Base-by-base conservation (phyloP, 495 filamentous ascomycete species). In the Hyphodiscus hymeniophilus region DNA sequence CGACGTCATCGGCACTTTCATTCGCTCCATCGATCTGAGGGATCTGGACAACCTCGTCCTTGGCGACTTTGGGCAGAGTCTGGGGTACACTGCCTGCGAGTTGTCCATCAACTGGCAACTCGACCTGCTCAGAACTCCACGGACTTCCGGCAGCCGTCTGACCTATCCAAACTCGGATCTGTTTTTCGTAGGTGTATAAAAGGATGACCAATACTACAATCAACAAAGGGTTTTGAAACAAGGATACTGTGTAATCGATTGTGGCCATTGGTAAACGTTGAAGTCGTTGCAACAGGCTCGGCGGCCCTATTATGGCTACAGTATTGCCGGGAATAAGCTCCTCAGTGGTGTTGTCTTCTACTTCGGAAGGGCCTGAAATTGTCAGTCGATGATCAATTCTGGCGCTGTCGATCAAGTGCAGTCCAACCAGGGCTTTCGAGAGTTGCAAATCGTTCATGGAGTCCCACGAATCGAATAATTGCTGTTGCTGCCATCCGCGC, bases 401-500 rank as follows among this genome's bases (percentile, higher is more conserved):
- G 1, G 26, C 10, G 34, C 61, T 54, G 0, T 70, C 66, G 11
- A 77, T 51, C 3, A 55, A 60, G 39, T 77, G 72, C 2, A 67
- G 67, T 16, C 73, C 73, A 38, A 77, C 63, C 40, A 76, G 54
- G 2, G 56, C 69, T 36, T 64, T 57, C 26, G 60, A 61, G 3
- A 68, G 47, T 54, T 64, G 56, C 2, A 41, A 18, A 18, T 60
- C 56, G 38, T 57, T 64, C 17, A 66, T 40, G 1, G 50, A 22
- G 18, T 64, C 61, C 62, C 57, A 67, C 23, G 41, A 43, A 43
- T 20, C 3, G 15, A 20, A 20, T 0, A 34, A 39, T 3, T 38
- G 46, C 7, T 49, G 43, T 15, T 50, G 33, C 62, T 63, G 61
- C 63, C 75, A 80, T 33, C 82, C 83, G 41, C 74, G 70, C 32